Conservation (phyloP, 2,329 filamentous ascomycete genomes). For the Aspergillus piperis region DNA sequence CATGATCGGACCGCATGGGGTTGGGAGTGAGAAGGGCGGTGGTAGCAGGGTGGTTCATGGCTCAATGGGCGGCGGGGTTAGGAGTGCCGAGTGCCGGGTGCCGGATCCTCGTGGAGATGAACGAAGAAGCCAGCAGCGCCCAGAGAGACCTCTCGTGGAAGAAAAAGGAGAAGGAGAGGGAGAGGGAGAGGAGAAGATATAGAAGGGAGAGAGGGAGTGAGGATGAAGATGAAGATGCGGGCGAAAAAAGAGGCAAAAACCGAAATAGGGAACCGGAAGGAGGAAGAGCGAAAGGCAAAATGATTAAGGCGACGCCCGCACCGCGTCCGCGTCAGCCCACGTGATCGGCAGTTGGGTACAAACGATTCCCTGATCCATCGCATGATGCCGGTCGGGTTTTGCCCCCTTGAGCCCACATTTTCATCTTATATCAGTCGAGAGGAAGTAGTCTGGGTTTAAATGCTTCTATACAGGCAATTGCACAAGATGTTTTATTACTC, state of each 20-base stretch:
- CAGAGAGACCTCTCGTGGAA: not conserved
- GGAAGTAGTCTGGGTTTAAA: no score
- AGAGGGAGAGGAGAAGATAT: not conserved
- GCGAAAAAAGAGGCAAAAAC: not conserved
- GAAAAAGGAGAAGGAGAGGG: not conserved
- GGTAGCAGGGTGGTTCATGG: slow-evolving; percentile 1
- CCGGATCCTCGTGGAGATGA: not conserved
- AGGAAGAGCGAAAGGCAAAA: not conserved
- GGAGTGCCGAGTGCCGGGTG: not conserved
- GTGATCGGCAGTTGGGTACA: slow-evolving; percentile 8
- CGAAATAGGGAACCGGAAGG: not conserved
- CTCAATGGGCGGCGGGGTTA: not conserved
- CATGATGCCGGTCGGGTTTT: not conserved
- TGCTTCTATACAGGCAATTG: no score
- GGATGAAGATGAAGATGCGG: not conserved
- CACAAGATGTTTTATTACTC: not conserved
- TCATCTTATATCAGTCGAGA: no score
- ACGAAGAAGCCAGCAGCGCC: not conserved
- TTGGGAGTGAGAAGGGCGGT: not conserved
- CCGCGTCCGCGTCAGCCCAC: slow-evolving; percentile 14
- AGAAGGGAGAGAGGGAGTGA: not conserved
- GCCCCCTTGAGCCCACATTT: no score
- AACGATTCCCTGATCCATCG: not conserved
- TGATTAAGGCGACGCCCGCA: slow-evolving; percentile 3
- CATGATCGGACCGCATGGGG: not conserved